phyloP scores from a whole-genome alignment of 352 stramenopile species.

The Pythium brassicae region DNA sequence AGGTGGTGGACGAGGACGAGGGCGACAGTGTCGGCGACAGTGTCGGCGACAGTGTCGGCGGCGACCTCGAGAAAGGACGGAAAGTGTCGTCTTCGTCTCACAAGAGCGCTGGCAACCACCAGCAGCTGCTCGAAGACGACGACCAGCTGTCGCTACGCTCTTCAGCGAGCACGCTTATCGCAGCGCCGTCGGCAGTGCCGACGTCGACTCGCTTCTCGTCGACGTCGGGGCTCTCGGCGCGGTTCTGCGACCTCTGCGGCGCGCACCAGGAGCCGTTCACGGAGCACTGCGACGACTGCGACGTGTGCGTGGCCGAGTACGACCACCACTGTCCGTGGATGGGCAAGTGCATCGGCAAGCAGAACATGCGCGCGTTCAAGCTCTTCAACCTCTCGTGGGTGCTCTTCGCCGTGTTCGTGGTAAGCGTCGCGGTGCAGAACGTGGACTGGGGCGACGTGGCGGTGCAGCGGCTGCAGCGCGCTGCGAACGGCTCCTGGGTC shows the following conservation, averaged over 20 bases:
- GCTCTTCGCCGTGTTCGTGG: conserved; percentile 79
- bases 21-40: not conserved
- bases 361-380: conserved; percentile 89
- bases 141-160: conserved; percentile 7
- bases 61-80: not conserved
- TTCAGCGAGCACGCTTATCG: conserved; percentile 5
- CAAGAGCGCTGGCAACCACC: not conserved
- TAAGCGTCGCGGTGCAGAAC: conserved; percentile 52
- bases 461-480: conserved; percentile 32
- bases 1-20: not conserved
- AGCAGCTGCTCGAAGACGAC: not conserved
- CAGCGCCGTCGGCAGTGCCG: conserved; percentile 14
- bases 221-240: conserved; percentile 12
- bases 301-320: conserved; percentile 87
- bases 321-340: conserved; percentile 94
- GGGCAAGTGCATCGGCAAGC: conserved; percentile 91
- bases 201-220: too few species aligned
- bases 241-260: conserved; percentile 63
- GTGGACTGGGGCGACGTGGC: conserved; percentile 41
- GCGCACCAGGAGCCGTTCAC: conserved; percentile 54
- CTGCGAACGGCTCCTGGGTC: conserved; percentile 21
- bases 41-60: conserved; percentile 1
- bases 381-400: conserved; percentile 85
- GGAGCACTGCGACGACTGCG: conserved; percentile 92
- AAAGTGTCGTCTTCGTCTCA: not conserved